Evolutionary conservation across 768 basidiomycete species (phyloP).

Genomic region (Tricholoma sp.): DNA sequence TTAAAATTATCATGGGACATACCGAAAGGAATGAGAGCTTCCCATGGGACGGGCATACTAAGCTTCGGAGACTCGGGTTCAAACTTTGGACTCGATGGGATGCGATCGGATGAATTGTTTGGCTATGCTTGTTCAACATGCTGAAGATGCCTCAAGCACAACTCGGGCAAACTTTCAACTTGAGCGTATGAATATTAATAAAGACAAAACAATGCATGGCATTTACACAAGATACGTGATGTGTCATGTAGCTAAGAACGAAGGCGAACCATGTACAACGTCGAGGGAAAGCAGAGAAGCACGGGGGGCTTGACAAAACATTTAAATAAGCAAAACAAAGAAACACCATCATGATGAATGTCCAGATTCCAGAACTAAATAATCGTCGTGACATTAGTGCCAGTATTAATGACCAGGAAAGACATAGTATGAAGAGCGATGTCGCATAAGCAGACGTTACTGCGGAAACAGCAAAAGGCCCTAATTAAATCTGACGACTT

Average conservation of each 20-base stretch:
- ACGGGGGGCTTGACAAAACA: neutral
- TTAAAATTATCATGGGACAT: constrained; percentile 5
- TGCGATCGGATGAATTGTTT: constrained; percentile 3
- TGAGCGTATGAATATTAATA: neutral
- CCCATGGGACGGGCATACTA: constrained; percentile 94
- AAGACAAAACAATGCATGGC: neutral
- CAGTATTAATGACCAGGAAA: neutral
- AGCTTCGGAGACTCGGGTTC: neutral
- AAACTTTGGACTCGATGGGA: neutral
- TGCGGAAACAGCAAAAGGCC: neutral
- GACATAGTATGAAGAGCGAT: neutral
- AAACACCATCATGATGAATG: neutral
- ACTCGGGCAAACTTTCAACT: neutral
- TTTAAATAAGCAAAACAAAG: neutral
- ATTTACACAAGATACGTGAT: neutral
- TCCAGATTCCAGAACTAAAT: neutral
- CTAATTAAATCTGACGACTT: neutral
- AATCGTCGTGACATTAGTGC: neutral
- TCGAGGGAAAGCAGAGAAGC: neutral
- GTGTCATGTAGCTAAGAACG: neutral
- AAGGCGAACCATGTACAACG: neutral
- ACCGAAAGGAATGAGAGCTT: constrained; percentile 97
- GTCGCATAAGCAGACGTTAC: neutral
- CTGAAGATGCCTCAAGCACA: neutral
- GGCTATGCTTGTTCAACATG: constrained; percentile 7